A percentile compares a stretch with the other conserved stretches of the same genome.
Conservation (phyloP, 2,329 filamentous ascomycete species). For the Nothophaeocryptopus gaeumannii region DNA sequence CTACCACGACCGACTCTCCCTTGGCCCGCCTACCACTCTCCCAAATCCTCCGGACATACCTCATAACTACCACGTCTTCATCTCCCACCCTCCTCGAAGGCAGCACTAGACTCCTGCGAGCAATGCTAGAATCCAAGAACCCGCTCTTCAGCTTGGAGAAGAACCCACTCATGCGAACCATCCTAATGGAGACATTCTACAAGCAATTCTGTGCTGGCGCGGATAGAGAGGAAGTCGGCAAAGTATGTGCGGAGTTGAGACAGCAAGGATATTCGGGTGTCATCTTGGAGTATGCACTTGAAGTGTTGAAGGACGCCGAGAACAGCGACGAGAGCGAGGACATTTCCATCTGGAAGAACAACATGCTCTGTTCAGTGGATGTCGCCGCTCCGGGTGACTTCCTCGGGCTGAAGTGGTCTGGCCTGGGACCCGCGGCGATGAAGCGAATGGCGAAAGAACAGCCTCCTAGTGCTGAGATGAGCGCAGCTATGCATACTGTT, state of each 20-base stretch:
- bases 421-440: slow-evolving; percentile 72
- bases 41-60: slow-evolving; percentile 66
- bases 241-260: slow-evolving; percentile 65
- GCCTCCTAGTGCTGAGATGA: slow-evolving; percentile 62
- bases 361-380: slow-evolving; percentile 69
- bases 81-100: slow-evolving; percentile 66
- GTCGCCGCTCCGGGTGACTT: slow-evolving; percentile 53
- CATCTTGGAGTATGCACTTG: slow-evolving; percentile 78
- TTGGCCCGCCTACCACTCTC: slow-evolving; percentile 65
- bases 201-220: slow-evolving; percentile 88
- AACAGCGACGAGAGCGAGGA: slow-evolving; percentile 57
- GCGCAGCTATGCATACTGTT: slow-evolving; percentile 68
- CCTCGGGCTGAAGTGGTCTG: slow-evolving; percentile 67
- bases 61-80: slow-evolving; percentile 68
- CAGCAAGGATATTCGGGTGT: slow-evolving; percentile 77
- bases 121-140: slow-evolving; percentile 67
- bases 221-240: slow-evolving; percentile 63
- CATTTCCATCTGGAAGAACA: slow-evolving; percentile 68
- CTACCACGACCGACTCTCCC: slow-evolving; percentile 35
- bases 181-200: slow-evolving; percentile 82
- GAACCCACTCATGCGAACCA: slow-evolving; percentile 66
- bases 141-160: slow-evolving; percentile 68
- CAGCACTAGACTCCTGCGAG: slow-evolving; percentile 65
- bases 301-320: slow-evolving; percentile 64
- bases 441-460: slow-evolving; percentile 62